Evolutionary conservation across 768 basidiomycete species (phyloP).

Genomic region (Boletus sp.): DNA sequence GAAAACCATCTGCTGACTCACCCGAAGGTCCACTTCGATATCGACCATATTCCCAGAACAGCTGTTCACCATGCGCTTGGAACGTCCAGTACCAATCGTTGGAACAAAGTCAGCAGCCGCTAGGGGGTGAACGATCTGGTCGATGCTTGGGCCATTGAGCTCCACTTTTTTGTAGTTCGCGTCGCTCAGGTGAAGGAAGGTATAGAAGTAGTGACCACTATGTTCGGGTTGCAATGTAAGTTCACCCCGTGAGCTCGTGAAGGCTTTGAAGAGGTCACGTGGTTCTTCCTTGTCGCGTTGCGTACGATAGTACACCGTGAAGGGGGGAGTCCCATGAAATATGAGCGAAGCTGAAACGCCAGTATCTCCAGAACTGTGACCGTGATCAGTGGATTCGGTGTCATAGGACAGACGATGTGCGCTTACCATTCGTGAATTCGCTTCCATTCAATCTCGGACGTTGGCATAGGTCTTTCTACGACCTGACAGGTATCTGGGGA

Average conservation of each 20-base stretch:
- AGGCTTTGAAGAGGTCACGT: constrained; percentile 57
- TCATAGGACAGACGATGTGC: constrained; percentile 2
- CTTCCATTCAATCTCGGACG: constrained; percentile 85
- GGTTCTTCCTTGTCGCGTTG: constrained; percentile 68
- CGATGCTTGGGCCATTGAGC: constrained; percentile 73
- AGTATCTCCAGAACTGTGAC: constrained; percentile 77
- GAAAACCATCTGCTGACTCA: constrained; percentile 33
- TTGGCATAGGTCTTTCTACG: constrained; percentile 70
- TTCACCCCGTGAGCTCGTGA: constrained; percentile 72
- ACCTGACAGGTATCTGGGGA: constrained; percentile 82
- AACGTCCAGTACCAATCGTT: constrained; percentile 37
- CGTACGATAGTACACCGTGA: constrained; percentile 75
- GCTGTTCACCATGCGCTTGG: constrained; percentile 61
- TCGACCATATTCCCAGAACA: constrained; percentile 78
- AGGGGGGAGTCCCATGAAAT: constrained; percentile 86
- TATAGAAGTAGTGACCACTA: constrained; percentile 87
- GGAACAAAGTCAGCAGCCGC: constrained; percentile 75
- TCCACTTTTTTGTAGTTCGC: constrained; percentile 77
- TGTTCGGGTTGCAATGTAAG: constrained; percentile 82
- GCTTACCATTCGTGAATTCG: constrained; percentile 85
- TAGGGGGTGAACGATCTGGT: constrained; percentile 87
- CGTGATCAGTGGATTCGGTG: constrained; percentile 1
- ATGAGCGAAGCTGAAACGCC: constrained; percentile 87
- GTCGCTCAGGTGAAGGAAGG: constrained; percentile 78
- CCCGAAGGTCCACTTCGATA: constrained; percentile 79